phyloP scores from a whole-genome alignment of 83 land plant species.

The Picea mariana region DNA sequence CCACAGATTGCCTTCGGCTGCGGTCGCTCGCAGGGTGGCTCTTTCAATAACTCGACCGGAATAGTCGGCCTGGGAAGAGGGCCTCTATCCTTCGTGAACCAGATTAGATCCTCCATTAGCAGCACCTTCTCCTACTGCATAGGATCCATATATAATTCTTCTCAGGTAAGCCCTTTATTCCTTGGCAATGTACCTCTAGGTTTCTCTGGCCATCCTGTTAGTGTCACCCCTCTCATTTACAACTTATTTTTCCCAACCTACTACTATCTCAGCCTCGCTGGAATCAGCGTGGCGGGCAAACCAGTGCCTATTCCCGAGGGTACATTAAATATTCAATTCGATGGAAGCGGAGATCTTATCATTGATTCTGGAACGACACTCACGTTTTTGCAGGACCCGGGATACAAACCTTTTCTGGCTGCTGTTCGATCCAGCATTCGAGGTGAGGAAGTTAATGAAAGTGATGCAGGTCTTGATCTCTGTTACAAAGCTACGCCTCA shows the following conservation, averaged over 20 bases:
- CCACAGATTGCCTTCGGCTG: conserved; percentile 22
- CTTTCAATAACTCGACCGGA: conserved; percentile 15
- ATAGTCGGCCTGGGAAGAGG: conserved; percentile 33
- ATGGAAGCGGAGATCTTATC: conserved; percentile 15
- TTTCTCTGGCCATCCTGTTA: not conserved
- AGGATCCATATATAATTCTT: not conserved
- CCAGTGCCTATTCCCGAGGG: conserved; percentile 17
- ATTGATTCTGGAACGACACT: conserved; percentile 34
- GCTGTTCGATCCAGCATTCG: conserved; percentile 1
- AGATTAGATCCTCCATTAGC: conserved; percentile 8
- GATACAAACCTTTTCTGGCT: not conserved
- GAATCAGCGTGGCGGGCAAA: conserved; percentile 15
- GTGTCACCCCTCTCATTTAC: conserved; percentile 4
- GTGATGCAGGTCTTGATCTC: conserved; percentile 34
- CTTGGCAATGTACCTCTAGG: not conserved
- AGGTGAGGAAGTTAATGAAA: not conserved
- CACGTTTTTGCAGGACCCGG: conserved; percentile 11
- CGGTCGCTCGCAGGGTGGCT: not conserved
- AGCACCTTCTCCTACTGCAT: conserved; percentile 35
- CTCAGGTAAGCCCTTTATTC: conserved; percentile 12
- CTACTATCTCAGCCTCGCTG: conserved; percentile 20
- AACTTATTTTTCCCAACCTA: not conserved
- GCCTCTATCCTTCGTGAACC: conserved; percentile 21
- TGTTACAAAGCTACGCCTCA: conserved; percentile 31
- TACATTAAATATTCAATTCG: conserved; percentile 19